phyloP scores from a whole-genome alignment of 345 rosid genomes.

The Acer negundo region DNA sequence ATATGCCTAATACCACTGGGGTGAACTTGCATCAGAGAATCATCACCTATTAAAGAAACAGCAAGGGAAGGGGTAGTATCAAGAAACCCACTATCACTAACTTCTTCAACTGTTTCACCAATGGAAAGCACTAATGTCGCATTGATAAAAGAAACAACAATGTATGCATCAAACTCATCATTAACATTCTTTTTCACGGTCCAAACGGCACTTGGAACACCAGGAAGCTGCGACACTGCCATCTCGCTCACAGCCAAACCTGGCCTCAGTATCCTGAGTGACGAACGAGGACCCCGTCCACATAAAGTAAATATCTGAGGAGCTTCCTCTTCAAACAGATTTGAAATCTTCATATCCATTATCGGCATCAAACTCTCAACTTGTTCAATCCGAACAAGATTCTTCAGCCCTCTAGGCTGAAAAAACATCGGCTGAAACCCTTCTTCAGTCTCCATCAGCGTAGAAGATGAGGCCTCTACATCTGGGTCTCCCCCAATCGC shows the following conservation, averaged over 20 bases:
- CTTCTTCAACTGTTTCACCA: constrained; percentile 99
- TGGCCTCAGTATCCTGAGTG: constrained; percentile 86
- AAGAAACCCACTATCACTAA: constrained; percentile 94
- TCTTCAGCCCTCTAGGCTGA: constrained; percentile 87
- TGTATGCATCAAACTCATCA: constrained; percentile 97
- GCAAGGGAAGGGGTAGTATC: constrained; percentile 96
- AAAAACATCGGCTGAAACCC: constrained; percentile 97
- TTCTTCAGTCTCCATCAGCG: constrained; percentile 92
- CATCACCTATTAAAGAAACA: constrained; percentile 92
- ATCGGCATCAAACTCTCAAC: constrained; percentile 97
- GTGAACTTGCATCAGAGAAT: constrained; percentile 98
- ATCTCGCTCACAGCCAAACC: constrained; percentile 96
- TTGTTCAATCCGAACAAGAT: constrained; percentile 94
- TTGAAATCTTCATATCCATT: constrained; percentile 91
- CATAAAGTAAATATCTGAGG: constrained; percentile 92
- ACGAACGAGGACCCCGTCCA: constrained; percentile 97
- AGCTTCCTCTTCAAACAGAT: constrained; percentile 97
- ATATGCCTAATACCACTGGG: constrained; percentile 97
- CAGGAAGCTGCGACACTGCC: constrained; percentile 99
- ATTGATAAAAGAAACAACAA: constrained; percentile 94
- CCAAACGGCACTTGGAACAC: constrained; percentile 99
- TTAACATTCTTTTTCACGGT: constrained; percentile 86
- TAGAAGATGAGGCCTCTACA: constrained; percentile 88
- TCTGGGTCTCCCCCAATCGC: constrained; percentile 91
- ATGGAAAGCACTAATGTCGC: constrained; percentile 97